Conservation (phyloP, 148 eudicot species). For the Rhododendron henanense region DNA sequence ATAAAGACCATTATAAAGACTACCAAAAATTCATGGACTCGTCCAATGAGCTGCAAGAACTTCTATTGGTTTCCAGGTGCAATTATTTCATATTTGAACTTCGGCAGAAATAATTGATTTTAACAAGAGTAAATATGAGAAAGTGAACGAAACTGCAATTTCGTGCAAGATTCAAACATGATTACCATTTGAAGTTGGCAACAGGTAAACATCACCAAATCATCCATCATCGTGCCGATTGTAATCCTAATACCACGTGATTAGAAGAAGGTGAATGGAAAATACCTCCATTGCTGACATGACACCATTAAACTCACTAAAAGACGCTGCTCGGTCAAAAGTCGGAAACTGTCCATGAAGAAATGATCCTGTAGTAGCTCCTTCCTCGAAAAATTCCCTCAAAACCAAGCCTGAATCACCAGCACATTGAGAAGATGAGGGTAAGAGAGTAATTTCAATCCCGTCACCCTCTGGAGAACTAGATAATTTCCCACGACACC, state of each 20-base stretch:
- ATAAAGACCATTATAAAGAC: not conserved
- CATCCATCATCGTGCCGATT: not conserved
- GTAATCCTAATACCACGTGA: not conserved
- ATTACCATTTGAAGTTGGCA: not conserved
- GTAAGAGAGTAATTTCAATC: constrained; percentile 52
- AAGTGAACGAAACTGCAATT: not conserved
- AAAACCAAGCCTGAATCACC: constrained; percentile 39
- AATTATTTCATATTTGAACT: not conserved
- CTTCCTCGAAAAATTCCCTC: constrained; percentile 44
- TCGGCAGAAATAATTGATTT: not conserved
- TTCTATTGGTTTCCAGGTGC: not conserved
- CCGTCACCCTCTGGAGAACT: constrained; percentile 36
- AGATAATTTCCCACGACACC: constrained; percentile 29
- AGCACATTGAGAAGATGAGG: constrained; percentile 36
- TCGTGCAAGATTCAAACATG: constrained; percentile 17
- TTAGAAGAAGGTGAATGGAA: not conserved
- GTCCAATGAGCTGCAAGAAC: not conserved
- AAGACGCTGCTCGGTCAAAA: constrained; percentile 35
- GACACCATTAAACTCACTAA: constrained; percentile 32
- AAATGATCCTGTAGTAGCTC: constrained; percentile 23
- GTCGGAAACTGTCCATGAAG: constrained; percentile 30
- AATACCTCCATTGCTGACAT: constrained; percentile 50
- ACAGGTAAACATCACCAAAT: not conserved
- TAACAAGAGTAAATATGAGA: not conserved
- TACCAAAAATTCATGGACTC: not conserved